Conservation (phyloP, 192 early-diverging fungal genomes). For the Mortierella alpina region DNA sequence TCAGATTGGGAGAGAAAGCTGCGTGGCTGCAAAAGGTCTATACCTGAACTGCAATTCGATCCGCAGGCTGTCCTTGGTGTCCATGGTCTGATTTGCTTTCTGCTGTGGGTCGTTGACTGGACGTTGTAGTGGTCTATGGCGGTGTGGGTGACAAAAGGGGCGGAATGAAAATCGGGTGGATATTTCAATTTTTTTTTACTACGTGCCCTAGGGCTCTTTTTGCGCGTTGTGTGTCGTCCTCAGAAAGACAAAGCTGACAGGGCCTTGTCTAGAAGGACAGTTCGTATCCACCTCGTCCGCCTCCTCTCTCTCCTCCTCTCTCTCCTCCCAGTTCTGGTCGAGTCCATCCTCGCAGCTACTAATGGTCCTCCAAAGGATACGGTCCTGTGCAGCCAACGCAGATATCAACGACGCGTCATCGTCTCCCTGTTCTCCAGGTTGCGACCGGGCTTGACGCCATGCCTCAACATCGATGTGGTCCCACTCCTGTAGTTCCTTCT, state of each 20-base stretch:
- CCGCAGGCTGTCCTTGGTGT: constrained; percentile 1
- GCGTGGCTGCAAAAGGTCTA: neutral
- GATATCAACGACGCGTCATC: neutral
- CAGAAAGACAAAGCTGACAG: constrained; percentile 25
- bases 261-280: neutral
- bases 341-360: neutral
- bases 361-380: constrained; percentile 22
- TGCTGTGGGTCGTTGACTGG: neutral
- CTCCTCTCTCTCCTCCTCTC: neutral
- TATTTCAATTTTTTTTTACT: too few species aligned
- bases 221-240: neutral
- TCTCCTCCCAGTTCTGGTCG: neutral
- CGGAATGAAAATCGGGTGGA: too few species aligned
- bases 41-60: constrained; percentile 55
- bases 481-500: constrained; percentile 35
- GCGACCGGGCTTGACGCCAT: neutral
- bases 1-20: neutral
- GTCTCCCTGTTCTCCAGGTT: neutral
- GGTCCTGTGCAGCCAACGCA: neutral
- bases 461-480: constrained; percentile 23
- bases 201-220: too few species aligned
- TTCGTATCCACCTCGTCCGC: neutral
- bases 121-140: too few species aligned
- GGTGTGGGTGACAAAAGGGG: too few species aligned
- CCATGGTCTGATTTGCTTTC: neutral